Conservation (phyloP, 1,284 basidiomycete genomes). For the Trichosporon ovoides region DNA sequence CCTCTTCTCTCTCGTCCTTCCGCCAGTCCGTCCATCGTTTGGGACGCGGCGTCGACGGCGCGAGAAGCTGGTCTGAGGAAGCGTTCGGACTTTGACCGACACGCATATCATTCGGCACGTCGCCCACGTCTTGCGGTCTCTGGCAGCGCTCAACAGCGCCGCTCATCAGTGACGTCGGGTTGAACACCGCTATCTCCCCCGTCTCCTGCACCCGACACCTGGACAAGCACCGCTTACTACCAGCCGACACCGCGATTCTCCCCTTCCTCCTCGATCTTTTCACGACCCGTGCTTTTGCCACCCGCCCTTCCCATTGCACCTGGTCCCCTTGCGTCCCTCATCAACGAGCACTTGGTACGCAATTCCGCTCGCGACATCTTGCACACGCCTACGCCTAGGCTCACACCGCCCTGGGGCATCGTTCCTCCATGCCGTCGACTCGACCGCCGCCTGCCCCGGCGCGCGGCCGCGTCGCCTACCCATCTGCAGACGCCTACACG, state of each 20-base stretch:
- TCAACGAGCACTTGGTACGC: neutral
- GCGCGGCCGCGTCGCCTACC: slow-evolving; percentile 38
- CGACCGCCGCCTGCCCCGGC: slow-evolving; percentile 38
- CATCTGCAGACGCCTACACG: slow-evolving; percentile 33
- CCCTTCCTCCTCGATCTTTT: neutral
- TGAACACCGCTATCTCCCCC: neutral
- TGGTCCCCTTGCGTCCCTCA: neutral
- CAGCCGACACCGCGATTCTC: neutral
- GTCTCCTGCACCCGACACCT: neutral
- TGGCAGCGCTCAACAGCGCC: neutral
- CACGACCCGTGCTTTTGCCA: neutral
- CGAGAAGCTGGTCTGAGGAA: no score
- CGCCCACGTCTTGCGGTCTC: no score
- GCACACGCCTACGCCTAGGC: slow-evolving; percentile 5
- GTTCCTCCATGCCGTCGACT: slow-evolving; percentile 35
- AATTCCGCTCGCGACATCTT: slow-evolving; percentile 4
- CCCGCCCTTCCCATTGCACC: neutral
- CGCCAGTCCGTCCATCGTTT: neutral
- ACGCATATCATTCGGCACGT: no score
- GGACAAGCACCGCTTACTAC: neutral
- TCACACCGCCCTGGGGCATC: slow-evolving; percentile 2
- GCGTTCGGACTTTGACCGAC: no score
- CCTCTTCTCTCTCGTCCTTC: neutral
- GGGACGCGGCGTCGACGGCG: neutral
- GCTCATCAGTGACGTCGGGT: neutral